Evolutionary conservation across 352 stramenopile species (phyloP), one percentile per base, ranked within the genome.

Genomic region (Aphanomyces euteiches): DNA sequence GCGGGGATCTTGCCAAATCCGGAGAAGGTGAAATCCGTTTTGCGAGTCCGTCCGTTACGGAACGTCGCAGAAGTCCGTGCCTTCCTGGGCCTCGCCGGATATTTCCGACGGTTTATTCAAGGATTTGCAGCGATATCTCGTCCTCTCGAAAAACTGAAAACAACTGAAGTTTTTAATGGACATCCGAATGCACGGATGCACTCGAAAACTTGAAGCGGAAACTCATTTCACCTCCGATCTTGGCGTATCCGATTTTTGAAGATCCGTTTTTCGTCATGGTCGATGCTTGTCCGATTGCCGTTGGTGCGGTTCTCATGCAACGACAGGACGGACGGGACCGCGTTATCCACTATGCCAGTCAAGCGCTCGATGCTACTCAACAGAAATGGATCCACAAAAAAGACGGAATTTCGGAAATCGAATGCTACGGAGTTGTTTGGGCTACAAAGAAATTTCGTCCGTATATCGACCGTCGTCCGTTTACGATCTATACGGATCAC

Each of bases 21-120:
- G n/a, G n/a, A n/a, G n/a, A n/a, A n/a, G n/a, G n/a, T n/a, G n/a
- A n/a, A n/a, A n/a, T n/a, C 45, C 45, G 45, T 53, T 15, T 19
- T 53, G 45, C 13, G n/a, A 19, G n/a, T 53, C 45, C 13, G n/a
- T n/a, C 45, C 45, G 45, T 53, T 53, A 19, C 45, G 45, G 45
- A 53, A 53, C 2, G 45, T 53, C 13, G 45, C 13, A 2, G 45
- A 53, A 53, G 45, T 53, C 13, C 45, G 45, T 19, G 45, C 45
- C 1, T 53, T 53, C 2, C 2, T 53, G 13, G 45, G 45, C 45
- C 45, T 53, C 13, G 45, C 45, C n/a, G 45, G 45, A 19, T 53
- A 53, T 19, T 53, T 53, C 45, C 45, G 45, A 53, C 45, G 45
- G 45, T 53, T 53, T 19, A 53, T 53, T 19, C 13, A 53, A 19